A percentile compares a stretch with the other conserved stretches of the same genome.
Conservation (phyloP, 1,284 basidiomycete genomes). For the Microbotryum violaceum region DNA sequence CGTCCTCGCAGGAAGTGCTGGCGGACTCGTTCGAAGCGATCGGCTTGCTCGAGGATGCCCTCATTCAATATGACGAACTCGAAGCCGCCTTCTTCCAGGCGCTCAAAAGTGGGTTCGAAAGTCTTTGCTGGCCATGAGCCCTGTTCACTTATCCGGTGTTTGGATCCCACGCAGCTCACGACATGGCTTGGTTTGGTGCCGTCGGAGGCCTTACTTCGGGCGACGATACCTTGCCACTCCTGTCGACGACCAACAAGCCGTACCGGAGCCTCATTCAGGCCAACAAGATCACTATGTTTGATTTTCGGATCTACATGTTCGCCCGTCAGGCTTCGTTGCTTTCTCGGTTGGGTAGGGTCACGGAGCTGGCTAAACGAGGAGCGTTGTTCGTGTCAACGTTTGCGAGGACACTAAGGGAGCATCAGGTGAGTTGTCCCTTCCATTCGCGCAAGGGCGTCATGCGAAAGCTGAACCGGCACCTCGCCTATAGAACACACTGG, state of each 20-base stretch:
- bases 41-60: conserved; percentile 78
- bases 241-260: conserved; percentile 72
- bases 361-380: conserved; percentile 61
- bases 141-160: no score
- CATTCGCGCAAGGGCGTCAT: not conserved
- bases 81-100: conserved; percentile 71
- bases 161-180: conserved; percentile 54
- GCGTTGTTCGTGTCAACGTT: conserved; percentile 71
- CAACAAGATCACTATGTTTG: conserved; percentile 86
- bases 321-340: conserved; percentile 74
- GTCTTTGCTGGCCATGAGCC: no score
- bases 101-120: conserved; percentile 38
- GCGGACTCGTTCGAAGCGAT: conserved; percentile 88
- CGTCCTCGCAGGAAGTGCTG: conserved; percentile 68
- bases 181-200: conserved; percentile 80
- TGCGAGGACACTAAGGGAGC: conserved; percentile 62
- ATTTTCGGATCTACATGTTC: conserved; percentile 85
- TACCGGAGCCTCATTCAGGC: conserved; percentile 84
- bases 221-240: conserved; percentile 73
- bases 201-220: conserved; percentile 55
- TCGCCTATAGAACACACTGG: conserved; percentile 54
- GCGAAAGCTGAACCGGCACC: not conserved
- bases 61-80: conserved; percentile 83
- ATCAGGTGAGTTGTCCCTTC: conserved; percentile 54
- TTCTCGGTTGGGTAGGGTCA: conserved; percentile 59